Conservation (phyloP, 352 stramenopile genomes). For the Phytophthora capsici region DNA sequence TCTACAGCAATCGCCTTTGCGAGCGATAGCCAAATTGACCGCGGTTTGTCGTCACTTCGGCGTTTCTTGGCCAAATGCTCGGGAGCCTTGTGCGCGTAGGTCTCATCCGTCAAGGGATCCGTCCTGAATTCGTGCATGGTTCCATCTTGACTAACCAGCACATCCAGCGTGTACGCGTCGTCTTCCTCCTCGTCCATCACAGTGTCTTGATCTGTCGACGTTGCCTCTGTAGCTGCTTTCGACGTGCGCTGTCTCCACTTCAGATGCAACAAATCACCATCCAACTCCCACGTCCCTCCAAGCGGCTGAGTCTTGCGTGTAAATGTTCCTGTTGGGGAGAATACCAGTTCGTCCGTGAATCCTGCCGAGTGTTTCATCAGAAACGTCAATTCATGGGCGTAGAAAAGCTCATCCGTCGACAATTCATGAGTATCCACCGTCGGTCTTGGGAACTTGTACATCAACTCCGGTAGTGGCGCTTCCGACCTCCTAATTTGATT, state of each 20-base stretch:
- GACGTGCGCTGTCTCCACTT: conserved; percentile 61
- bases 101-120: conserved; percentile 64
- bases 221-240: conserved; percentile 25
- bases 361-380: conserved; percentile 77
- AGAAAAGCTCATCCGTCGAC: conserved; percentile 70
- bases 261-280: conserved; percentile 83
- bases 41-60: conserved; percentile 44
- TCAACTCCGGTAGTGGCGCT: conserved; percentile 60
- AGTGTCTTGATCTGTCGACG: conserved; percentile 17
- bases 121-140: conserved; percentile 84
- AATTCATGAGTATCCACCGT: conserved; percentile 67
- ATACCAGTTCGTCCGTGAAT: conserved; percentile 79
- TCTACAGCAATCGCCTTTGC: conserved; percentile 65
- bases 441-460: conserved; percentile 77
- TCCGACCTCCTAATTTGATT: conserved; percentile 58
- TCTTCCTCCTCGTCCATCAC: conserved; percentile 46
- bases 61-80: conserved; percentile 68
- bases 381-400: conserved; percentile 82
- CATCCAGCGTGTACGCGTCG: conserved; percentile 72
- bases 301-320: conserved; percentile 69
- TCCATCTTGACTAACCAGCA: conserved; percentile 74
- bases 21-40: conserved; percentile 68
- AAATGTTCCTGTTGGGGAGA: conserved; percentile 66
- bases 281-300: conserved; percentile 78
- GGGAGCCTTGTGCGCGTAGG: conserved; percentile 65